Evolutionary conservation across 306 rosid species (phyloP), one percentile per base, ranked within the genome.

Genomic region (Quercus suber): DNA sequence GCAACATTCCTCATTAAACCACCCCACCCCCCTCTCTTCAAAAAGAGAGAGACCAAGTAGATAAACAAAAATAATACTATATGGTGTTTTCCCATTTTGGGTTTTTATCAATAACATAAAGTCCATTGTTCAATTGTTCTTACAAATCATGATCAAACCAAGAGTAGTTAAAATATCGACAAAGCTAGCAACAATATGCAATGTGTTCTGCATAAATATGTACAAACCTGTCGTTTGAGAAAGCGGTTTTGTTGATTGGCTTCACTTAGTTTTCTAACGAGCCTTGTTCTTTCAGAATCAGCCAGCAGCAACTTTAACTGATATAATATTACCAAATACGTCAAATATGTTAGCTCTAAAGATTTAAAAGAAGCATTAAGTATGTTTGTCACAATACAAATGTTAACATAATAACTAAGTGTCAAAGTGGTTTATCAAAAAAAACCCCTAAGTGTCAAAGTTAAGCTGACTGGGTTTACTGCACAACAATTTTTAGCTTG

Each of bases 161-260:
- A 45, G 68, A 31, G 12, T 68, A 33, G 23, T 11, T 6, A 30
- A 52, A 55, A 59, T 3, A 59, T 49, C 13, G 51, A 15, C 67
- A 75, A 51, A 73, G 28, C 60, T 41, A 49, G 45, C 52, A 75
- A 79, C 3, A 81, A 52, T 10, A 76, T 59, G 64, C 43, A 69
- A 77, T 37, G 74, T 43, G 49, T 67, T 78, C 68, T 59, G 30
- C 68, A 55, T 8, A 71, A 55, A 77, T 59, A 67, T 57, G 51
- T 41, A 73, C 87, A 64, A 17, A 95, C 99, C 97, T 95, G 98
- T 80, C 99, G 84, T 87, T 93, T 95, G 81, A 95, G 96, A 80
- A 91, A 87, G 74, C 99, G 88, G 64, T 91, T 93, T 41, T 95
- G 98, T 80, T 90, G 94, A 84, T 95, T 95, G 74, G 99, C 97